These are phyloP conservation scores for Vaccinium myrtillus DNA, from an alignment of 148 eudicot genomes.

Conservation along the genomic window DNA sequence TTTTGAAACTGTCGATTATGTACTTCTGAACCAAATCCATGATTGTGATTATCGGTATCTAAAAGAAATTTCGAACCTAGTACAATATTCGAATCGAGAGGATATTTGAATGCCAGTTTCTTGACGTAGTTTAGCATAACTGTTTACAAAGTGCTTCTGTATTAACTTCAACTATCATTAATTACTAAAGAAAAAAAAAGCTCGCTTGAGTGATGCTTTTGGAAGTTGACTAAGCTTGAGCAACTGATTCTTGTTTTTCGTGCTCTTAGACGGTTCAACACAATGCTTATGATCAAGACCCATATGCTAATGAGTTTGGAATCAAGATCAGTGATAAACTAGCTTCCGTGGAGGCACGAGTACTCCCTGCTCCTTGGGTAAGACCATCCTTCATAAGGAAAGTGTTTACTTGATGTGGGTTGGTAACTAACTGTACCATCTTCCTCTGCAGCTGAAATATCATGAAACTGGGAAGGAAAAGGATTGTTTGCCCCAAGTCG, in stretches of 20 bases:
- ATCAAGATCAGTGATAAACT: slow-evolving; percentile 55
- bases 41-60: not conserved
- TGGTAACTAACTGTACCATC: not conserved
- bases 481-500: slow-evolving; percentile 72
- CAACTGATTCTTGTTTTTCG: not conserved
- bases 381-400: not conserved
- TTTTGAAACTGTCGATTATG: not conserved
- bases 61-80: not conserved
- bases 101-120: not conserved
- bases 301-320: slow-evolving; percentile 70
- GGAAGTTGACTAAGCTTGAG: slow-evolving; percentile 4
- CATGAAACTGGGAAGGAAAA: slow-evolving; percentile 72
- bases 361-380: slow-evolving; percentile 86
- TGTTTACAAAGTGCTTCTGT: not conserved
- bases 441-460: slow-evolving; percentile 53
- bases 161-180: not conserved
- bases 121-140: not conserved
- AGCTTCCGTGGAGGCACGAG: slow-evolving; percentile 68
- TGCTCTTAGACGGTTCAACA: slow-evolving; percentile 53
- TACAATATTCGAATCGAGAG: not conserved
- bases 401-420: not conserved
- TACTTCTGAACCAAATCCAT: not conserved
- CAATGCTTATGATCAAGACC: slow-evolving; percentile 63
- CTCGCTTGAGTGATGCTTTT: not conserved
- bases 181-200: too few relatives aligned